A percentile compares a stretch with the other conserved stretches of the same genome.
These are phyloP conservation scores for Bruguiera hainesii DNA, from an alignment of 441 rosid genomes.

Conservation along the genomic window DNA sequence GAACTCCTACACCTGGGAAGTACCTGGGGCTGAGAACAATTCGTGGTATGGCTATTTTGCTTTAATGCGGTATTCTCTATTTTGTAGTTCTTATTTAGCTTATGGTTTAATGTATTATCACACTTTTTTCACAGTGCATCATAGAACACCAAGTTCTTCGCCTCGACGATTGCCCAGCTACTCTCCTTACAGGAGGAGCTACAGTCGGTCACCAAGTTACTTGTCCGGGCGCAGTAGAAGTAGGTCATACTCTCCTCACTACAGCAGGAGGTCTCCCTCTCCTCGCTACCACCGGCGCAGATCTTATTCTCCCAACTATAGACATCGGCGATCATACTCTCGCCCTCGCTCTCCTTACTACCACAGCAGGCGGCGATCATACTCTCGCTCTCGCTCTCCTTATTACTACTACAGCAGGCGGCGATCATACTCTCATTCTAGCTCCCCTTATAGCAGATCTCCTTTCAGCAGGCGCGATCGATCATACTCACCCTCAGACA, in stretches of 20 bases:
- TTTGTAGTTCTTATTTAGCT: background rate
- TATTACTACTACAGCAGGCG: slow-evolving; percentile 22
- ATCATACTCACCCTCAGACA: slow-evolving; percentile 47
- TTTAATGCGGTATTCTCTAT: background rate
- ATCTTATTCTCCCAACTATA: slow-evolving; percentile 28
- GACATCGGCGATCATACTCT: slow-evolving; percentile 37
- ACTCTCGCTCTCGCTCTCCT: slow-evolving; percentile 47
- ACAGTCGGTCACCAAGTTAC: slow-evolving; percentile 43
- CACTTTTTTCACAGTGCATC: slow-evolving; percentile 31
- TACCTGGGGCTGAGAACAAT: slow-evolving; percentile 71
- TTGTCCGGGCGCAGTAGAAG: slow-evolving; percentile 35
- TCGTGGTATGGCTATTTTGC: slow-evolving; percentile 43
- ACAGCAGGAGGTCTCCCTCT: slow-evolving; percentile 34
- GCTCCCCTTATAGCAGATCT: slow-evolving; percentile 48
- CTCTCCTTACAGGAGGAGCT: slow-evolving; percentile 38
- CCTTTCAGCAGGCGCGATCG: slow-evolving; percentile 43
- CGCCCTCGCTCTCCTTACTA: slow-evolving; percentile 44
- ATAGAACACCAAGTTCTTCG: slow-evolving; percentile 39
- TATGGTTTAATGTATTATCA: background rate
- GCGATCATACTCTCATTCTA: slow-evolving; percentile 40
- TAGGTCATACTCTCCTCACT: slow-evolving; percentile 40
- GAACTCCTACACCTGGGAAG: slow-evolving; percentile 95
- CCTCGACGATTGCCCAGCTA: slow-evolving; percentile 39
- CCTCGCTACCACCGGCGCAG: slow-evolving; percentile 32
- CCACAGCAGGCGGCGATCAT: slow-evolving; percentile 30